Evolutionary conservation across 441 rosid species (phyloP).

Genomic region (Brassica hybrid): DNA sequence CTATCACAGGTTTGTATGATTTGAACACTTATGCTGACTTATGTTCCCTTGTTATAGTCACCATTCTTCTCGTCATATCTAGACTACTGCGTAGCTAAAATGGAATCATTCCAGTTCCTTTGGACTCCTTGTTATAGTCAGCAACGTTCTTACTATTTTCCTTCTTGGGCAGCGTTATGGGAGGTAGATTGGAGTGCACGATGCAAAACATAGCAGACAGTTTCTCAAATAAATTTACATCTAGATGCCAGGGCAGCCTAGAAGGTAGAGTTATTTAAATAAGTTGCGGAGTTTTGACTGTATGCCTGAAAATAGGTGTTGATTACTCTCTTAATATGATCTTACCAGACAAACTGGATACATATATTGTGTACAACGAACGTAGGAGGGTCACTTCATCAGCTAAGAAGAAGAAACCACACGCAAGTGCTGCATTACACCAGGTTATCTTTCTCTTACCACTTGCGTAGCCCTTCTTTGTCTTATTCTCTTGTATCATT

Average conservation of each 20-base stretch:
- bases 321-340: constrained; percentile 25
- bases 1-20: constrained; percentile 62
- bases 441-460: constrained; percentile 63
- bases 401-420: constrained; percentile 85
- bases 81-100: not conserved
- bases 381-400: constrained; percentile 91
- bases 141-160: constrained; percentile 16
- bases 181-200: constrained; percentile 97
- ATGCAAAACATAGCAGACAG: constrained; percentile 98
- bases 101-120: not conserved
- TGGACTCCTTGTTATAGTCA: not conserved
- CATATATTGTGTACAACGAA: constrained; percentile 84
- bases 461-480: constrained; percentile 10
- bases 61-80: constrained; percentile 6
- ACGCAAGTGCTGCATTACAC: constrained; percentile 65
- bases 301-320: constrained; percentile 18
- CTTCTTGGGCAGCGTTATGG: constrained; percentile 60
- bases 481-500: not conserved
- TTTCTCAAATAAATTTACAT: constrained; percentile 66
- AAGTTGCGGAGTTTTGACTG: constrained; percentile 11
- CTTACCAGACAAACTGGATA: constrained; percentile 70
- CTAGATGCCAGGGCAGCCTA: constrained; percentile 66
- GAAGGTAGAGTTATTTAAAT: constrained; percentile 59
- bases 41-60: constrained; percentile 28
- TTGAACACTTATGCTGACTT: constrained; percentile 30